Evolutionary conservation across 2,329 filamentous ascomycete species (phyloP), one percentile per base, ranked within the genome.

Genomic region (Pezicula neosporulosa): DNA sequence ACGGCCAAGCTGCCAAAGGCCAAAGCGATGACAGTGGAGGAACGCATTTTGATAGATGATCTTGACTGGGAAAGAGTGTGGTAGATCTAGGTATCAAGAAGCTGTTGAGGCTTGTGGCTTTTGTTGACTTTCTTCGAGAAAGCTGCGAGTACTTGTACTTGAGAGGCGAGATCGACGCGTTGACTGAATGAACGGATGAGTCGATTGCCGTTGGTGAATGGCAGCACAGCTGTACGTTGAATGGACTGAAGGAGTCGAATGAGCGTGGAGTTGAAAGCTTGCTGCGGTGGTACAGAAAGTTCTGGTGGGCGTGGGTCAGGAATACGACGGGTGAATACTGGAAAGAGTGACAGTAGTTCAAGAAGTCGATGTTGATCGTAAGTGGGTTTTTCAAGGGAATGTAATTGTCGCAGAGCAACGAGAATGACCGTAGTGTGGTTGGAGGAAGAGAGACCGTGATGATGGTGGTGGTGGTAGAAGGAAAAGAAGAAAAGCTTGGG

Each of bases 1-100:
- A 66, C 46, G 51, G 63, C 69, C 52, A 71, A 53, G 43, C 61
- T 59, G 47, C 68, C 69, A 50, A 63, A 60, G 56, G 68, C 56
- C 47, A 67, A 61, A 39, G 63, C 61, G 57, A 72, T 47, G 41
- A 71, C 48, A 49, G 65, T 62, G 33, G 71, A 71, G 48, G 65
- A 68, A 66, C 66, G 71, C 72, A 74, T 74, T 51, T 67, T 72
- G 65, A 58, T 35, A n/a, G 18, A 30, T 30, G 45, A 43, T 33
- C 16, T 39, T 47, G 38, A 51, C 19, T 28, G 46, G 19, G 48
- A 27, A 9, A 15, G 24, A n/a, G 15, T 35, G 36, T 12, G 16
- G 18, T 33, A 9, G 44, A 37, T 49, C 46, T 6, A 16, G 43
- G 21, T 16, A 41, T 33, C 30, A 33, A 5, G 16, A 15, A 45